phyloP scores from a whole-genome alignment of 139 green algal species.

The Picochlorum sp. region DNA sequence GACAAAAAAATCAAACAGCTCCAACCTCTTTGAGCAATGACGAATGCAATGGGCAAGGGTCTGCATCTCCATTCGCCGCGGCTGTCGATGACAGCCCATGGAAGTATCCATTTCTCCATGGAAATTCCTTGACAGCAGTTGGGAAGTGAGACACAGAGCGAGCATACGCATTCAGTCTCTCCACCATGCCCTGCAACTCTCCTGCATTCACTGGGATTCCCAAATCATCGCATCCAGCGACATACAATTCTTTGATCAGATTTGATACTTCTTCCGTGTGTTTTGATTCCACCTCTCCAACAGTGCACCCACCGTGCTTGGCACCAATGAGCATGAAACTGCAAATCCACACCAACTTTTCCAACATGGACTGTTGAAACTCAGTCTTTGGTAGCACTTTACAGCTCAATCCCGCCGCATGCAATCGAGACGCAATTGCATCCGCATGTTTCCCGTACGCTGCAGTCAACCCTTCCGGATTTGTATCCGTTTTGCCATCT shows the following conservation, averaged over 20 bases:
- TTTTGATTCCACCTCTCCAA: slow-evolving; percentile 80
- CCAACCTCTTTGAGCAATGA: slow-evolving; percentile 71
- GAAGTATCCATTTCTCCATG: slow-evolving; percentile 97
- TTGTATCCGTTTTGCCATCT: slow-evolving; percentile 89
- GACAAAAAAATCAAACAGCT: slow-evolving; percentile 40
- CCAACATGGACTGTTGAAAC: slow-evolving; percentile 85
- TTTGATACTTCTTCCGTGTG: slow-evolving; percentile 28
- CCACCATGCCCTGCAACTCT: slow-evolving; percentile 10
- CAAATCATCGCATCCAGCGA: slow-evolving; percentile 48
- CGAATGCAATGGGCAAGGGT: slow-evolving; percentile 87
- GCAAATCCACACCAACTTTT: slow-evolving; percentile 99
- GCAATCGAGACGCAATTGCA: slow-evolving; percentile 66
- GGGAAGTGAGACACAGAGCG: slow-evolving; percentile 90
- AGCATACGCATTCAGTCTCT: slow-evolving; percentile 77
- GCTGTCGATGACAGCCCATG: slow-evolving; percentile 56
- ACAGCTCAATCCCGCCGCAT: slow-evolving; percentile 72
- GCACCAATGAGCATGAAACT: slow-evolving; percentile 93
- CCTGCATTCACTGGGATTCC: slow-evolving; percentile 54
- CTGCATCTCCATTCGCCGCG: slow-evolving; percentile 42
- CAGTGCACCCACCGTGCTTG: slow-evolving; percentile 56
- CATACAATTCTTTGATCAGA: slow-evolving; percentile 81
- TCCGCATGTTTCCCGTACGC: slow-evolving; percentile 77
- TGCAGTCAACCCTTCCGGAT: slow-evolving; percentile 92
- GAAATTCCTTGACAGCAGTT: slow-evolving; percentile 96
- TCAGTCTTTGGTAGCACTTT: slow-evolving; percentile 63